Evolutionary conservation across 2,329 filamentous ascomycete genomes (phyloP).

Genomic region (Ophiostoma perfectum): DNA sequence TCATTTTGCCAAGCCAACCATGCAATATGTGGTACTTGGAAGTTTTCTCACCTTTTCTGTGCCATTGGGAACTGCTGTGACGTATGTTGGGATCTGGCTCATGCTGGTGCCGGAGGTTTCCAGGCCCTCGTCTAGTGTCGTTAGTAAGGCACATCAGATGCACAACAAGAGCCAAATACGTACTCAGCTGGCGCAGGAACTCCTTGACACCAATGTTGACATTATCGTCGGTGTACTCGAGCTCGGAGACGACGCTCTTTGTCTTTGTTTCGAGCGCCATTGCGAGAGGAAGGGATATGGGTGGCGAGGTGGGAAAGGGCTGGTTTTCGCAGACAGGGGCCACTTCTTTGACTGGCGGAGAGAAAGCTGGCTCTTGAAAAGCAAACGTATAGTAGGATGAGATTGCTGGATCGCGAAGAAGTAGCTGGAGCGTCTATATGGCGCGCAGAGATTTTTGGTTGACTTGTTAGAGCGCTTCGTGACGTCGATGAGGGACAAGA

Average conservation of each 20-base stretch:
- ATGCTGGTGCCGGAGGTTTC: constrained; percentile 70
- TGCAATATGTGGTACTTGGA: too few species aligned
- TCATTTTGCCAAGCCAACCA: too few species aligned
- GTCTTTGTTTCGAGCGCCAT: constrained; percentile 67
- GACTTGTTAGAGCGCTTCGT: constrained; percentile 16
- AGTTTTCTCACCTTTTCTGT: constrained; percentile 72
- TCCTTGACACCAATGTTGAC: constrained; percentile 76
- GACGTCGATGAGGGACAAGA: constrained; percentile 15
- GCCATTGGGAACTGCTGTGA: constrained; percentile 91
- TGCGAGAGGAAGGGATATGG: constrained; percentile 50
- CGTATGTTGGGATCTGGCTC: constrained; percentile 95
- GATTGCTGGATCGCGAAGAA: constrained; percentile 47
- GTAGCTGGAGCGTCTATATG: constrained; percentile 39
- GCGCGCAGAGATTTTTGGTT: not conserved
- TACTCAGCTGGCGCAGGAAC: constrained; percentile 80
- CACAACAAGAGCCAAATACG: constrained; percentile 8
- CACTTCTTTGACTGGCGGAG: constrained; percentile 38
- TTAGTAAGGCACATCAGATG: not conserved
- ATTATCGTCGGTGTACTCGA: constrained; percentile 74
- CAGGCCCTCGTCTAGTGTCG: constrained; percentile 68
- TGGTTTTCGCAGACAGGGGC: constrained; percentile 50
- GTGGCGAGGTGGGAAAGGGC: constrained; percentile 50
- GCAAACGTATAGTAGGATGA: constrained; percentile 35
- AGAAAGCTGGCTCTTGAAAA: constrained; percentile 36
- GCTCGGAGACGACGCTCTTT: constrained; percentile 73